A percentile compares a stretch with the other conserved stretches of the same genome.
These are phyloP conservation scores for Fragaria vesca DNA, from an alignment of 306 rosid species.

Conservation along the genomic window DNA sequence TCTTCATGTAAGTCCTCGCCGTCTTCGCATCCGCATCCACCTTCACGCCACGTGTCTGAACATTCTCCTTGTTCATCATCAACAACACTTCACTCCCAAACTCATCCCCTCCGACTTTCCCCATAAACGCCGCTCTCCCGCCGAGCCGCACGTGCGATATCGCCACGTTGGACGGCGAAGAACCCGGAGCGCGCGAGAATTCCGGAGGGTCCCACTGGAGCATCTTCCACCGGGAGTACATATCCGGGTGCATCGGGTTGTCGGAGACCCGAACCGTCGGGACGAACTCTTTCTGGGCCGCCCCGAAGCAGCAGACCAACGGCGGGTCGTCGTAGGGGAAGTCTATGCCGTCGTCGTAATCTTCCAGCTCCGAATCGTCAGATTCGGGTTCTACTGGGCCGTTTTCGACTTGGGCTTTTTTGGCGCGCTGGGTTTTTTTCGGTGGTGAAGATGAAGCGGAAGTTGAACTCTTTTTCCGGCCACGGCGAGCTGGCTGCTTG, in stretches of 20 bases:
- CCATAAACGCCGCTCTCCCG: slow-evolving; percentile 84
- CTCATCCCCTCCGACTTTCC: slow-evolving; percentile 74
- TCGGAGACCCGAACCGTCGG: slow-evolving; percentile 78
- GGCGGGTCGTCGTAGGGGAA: slow-evolving; percentile 76
- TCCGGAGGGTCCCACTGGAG: slow-evolving; percentile 98
- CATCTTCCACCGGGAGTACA: slow-evolving; percentile 91
- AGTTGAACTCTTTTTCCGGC: slow-evolving; percentile 49
- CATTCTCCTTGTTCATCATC: slow-evolving; percentile 73
- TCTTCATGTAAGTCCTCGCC: slow-evolving; percentile 55
- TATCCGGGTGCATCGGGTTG: slow-evolving; percentile 76
- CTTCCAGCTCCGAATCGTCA: slow-evolving; percentile 29
- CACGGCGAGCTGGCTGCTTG: slow-evolving; percentile 55
- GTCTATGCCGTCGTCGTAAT: slow-evolving; percentile 68
- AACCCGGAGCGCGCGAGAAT: slow-evolving; percentile 77
- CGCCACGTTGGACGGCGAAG: slow-evolving; percentile 78
- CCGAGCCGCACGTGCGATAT: slow-evolving; percentile 88
- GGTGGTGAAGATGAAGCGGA: slow-evolving; percentile 24
- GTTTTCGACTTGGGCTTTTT: slow-evolving; percentile 35
- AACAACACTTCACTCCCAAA: slow-evolving; percentile 68
- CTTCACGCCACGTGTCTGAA: slow-evolving; percentile 78
- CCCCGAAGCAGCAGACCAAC: slow-evolving; percentile 82
- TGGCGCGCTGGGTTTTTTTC: slow-evolving; percentile 41
- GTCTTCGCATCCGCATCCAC: slow-evolving; percentile 49
- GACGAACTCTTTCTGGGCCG: slow-evolving; percentile 69
- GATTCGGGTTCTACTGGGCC: slow-evolving; percentile 28